Percentiles rank a stretch among this genome's conserved stretches.
phyloP scores from a whole-genome alignment of 768 basidiomycete genomes.

The Asterophora lycoperdoides region DNA sequence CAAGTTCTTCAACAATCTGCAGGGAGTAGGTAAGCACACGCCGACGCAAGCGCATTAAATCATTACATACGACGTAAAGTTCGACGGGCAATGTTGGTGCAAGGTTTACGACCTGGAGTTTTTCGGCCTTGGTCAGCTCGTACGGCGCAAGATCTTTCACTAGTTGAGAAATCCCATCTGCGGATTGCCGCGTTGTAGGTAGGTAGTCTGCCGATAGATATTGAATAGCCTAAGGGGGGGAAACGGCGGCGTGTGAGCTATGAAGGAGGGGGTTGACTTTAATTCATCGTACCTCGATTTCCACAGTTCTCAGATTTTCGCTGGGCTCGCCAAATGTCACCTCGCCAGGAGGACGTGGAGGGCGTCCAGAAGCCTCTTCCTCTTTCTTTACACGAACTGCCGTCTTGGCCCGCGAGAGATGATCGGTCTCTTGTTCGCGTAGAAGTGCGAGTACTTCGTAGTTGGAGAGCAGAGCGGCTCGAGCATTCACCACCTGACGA shows the following conservation, averaged over 20 bases:
- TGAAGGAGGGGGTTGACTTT: background rate
- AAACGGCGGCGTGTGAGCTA: background rate
- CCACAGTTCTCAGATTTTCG: conserved; percentile 80
- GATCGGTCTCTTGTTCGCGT: conserved; percentile 69
- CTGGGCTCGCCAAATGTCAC: conserved; percentile 43
- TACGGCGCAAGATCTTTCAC: conserved; percentile 63
- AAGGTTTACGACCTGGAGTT: conserved; percentile 88
- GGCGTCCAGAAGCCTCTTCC: conserved; percentile 49
- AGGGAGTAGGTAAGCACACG: background rate
- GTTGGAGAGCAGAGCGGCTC: conserved; percentile 83
- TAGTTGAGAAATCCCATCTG: conserved; percentile 59
- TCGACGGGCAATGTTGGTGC: conserved; percentile 80
- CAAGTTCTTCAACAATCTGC: conserved; percentile 89
- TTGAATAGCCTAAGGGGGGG: conserved; percentile 63
- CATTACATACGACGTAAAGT: conserved; percentile 76
- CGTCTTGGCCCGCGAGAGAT: conserved; percentile 63
- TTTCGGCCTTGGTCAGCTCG: conserved; percentile 85
- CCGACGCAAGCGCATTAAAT: background rate
- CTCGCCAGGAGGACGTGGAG: conserved; percentile 1
- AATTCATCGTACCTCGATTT: conserved; percentile 64
- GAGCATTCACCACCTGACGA: conserved; percentile 58
- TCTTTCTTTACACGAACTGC: conserved; percentile 75
- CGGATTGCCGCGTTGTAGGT: conserved; percentile 61
- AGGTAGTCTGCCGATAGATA: conserved; percentile 77
- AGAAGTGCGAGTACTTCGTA: conserved; percentile 80